phyloP scores from a whole-genome alignment of 805 yeast genomes.

The Lachancea waltii region DNA sequence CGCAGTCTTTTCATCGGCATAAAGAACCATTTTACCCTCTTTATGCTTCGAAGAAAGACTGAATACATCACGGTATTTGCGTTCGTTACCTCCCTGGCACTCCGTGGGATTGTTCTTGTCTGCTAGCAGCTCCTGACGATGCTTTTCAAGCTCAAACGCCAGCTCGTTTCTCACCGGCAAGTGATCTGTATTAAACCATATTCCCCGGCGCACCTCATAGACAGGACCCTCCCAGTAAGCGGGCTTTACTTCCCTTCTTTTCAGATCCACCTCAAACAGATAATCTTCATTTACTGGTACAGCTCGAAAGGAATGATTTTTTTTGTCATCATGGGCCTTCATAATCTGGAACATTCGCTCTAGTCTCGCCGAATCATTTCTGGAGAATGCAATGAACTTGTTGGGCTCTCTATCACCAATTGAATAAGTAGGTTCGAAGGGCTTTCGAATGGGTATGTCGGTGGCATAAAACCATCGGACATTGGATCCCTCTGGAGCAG shows the following conservation, averaged over 20 bases:
- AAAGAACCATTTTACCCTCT: constrained; percentile 15
- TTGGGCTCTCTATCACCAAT: constrained; percentile 30
- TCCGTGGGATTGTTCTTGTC: constrained; percentile 12
- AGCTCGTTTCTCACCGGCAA: constrained; percentile 46
- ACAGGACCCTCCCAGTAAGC: constrained; percentile 85
- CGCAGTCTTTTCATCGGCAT: constrained; percentile 39
- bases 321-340: constrained; percentile 4
- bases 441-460: constrained; percentile 66
- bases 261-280: constrained; percentile 64
- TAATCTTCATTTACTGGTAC: constrained; percentile 77
- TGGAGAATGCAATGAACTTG: constrained; percentile 63
- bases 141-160: constrained; percentile 52
- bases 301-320: neutral
- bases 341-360: constrained; percentile 43
- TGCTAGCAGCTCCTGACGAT: constrained; percentile 6
- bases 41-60: constrained; percentile 7
- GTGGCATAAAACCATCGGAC: constrained; percentile 76
- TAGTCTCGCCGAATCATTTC: constrained; percentile 52
- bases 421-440: constrained; percentile 47
- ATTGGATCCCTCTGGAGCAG: constrained; percentile 3
- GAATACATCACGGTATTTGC: constrained; percentile 13
- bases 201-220: constrained; percentile 76
- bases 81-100: constrained; percentile 12
- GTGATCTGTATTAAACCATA: constrained; percentile 66
- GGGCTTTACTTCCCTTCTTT: constrained; percentile 50